A percentile compares a stretch with the other conserved stretches of the same genome.
These are phyloP conservation scores for Noccaea bulbosa DNA, from an alignment of 345 rosid species.

Conservation along the genomic window DNA sequence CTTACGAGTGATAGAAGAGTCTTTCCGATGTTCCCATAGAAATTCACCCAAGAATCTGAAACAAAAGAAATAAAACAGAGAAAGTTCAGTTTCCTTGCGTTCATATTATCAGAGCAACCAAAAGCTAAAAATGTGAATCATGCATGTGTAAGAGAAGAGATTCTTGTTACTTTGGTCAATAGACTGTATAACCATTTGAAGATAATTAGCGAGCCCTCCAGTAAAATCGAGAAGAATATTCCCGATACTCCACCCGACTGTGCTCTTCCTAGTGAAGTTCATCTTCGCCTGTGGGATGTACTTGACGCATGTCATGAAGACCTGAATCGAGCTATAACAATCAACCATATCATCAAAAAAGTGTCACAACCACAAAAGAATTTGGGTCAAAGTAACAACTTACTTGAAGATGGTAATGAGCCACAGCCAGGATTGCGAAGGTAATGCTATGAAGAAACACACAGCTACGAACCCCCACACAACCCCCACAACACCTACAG, in stretches of 20 bases:
- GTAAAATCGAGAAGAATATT: constrained; percentile 81
- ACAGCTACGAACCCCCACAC: constrained; percentile 67
- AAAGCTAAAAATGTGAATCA: background rate
- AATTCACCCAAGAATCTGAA: constrained; percentile 95
- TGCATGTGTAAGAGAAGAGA: constrained; percentile 11
- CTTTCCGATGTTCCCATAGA: constrained; percentile 94
- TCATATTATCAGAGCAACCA: background rate
- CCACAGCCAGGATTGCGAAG: constrained; percentile 83
- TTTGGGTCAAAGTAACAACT: constrained; percentile 38
- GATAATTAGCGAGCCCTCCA: constrained; percentile 73
- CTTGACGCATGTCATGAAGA: constrained; percentile 78
- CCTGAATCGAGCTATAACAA: constrained; percentile 82
- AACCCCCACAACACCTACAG: constrained; percentile 53
- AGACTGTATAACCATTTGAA: constrained; percentile 79
- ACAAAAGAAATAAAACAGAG: background rate
- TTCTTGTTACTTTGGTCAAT: constrained; percentile 73
- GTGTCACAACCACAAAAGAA: background rate
- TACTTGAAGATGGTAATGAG: constrained; percentile 78
- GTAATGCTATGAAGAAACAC: constrained; percentile 81
- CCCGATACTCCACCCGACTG: constrained; percentile 91
- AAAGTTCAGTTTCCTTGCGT: background rate
- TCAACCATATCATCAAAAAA: constrained; percentile 16
- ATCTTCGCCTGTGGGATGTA: constrained; percentile 90
- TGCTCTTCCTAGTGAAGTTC: constrained; percentile 87
- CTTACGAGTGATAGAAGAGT: constrained; percentile 80